Conservation (phyloP, 805 yeast genomes). For the Kodamaea kakaduensis region DNA sequence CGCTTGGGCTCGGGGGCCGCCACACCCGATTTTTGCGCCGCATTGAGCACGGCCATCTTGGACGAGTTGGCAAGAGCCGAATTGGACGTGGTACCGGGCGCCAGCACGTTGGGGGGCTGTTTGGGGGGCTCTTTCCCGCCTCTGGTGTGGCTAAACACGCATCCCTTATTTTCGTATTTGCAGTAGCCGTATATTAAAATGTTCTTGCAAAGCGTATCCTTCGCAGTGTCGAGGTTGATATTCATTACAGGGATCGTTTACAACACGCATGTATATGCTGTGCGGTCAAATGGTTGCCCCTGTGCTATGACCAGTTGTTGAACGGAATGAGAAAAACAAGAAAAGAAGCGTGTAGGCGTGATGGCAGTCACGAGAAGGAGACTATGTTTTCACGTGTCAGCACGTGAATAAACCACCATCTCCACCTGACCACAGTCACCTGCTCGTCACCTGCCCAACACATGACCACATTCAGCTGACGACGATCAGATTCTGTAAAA, state of each 20-base stretch:
- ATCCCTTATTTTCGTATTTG: constrained; percentile 82
- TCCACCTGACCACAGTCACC: no score
- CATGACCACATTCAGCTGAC: no score
- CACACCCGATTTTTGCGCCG: constrained; percentile 8
- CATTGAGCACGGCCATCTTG: constrained; percentile 9
- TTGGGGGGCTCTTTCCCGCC: constrained; percentile 14
- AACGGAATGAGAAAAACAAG: no score
- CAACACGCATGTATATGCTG: constrained; percentile 4
- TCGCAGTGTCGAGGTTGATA: constrained; percentile 55
- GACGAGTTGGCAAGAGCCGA: constrained; percentile 5
- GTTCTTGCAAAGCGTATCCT: constrained; percentile 77
- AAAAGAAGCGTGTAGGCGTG: no score
- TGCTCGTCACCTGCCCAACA: no score
- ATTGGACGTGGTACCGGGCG: constrained; percentile 2
- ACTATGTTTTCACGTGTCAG: no score
- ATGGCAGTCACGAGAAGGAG: no score
- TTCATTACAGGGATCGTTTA: constrained; percentile 15
- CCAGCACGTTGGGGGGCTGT: constrained; percentile 1
- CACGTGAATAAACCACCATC: no score
- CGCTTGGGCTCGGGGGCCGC: constrained; percentile 21
- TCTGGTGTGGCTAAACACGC: constrained; percentile 69
- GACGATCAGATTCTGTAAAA: no score
- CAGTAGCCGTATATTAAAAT: constrained; percentile 84
- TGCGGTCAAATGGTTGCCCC: constrained; percentile 1
- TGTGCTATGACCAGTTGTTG: no score